Conservation (phyloP, 345 rosid species). For the Clausena lansium region DNA sequence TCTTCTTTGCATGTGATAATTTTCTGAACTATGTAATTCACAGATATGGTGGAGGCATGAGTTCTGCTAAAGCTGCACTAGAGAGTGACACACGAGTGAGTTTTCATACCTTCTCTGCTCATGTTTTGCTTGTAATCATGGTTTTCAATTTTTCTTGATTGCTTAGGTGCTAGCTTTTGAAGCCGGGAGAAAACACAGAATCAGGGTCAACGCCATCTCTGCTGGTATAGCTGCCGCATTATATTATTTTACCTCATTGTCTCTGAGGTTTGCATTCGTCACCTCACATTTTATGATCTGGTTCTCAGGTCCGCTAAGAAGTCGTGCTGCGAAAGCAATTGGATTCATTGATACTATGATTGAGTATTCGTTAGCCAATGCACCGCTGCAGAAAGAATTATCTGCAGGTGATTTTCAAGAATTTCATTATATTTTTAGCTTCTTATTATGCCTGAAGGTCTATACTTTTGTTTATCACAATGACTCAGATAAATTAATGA, state of each 20-base stretch:
- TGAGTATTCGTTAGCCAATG: slow-evolving; percentile 75
- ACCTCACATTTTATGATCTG: background rate
- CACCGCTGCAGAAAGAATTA: slow-evolving; percentile 83
- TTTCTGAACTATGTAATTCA: background rate
- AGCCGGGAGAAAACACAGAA: slow-evolving; percentile 69
- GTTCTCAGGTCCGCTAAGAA: slow-evolving; percentile 58
- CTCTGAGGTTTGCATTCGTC: background rate
- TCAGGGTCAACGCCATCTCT: slow-evolving; percentile 71
- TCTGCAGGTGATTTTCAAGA: slow-evolving; percentile 57
- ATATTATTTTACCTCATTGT: background rate
- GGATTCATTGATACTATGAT: slow-evolving; percentile 85
- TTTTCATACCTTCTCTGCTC: slow-evolving; percentile 2
- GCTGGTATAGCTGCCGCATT: slow-evolving; percentile 40
- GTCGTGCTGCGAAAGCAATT: slow-evolving; percentile 78
- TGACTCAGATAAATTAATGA: slow-evolving; percentile 9
- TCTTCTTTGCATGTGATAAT: background rate
- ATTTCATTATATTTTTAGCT: background rate
- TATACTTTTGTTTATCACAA: background rate
- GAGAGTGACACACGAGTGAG: slow-evolving; percentile 90
- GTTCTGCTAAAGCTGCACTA: slow-evolving; percentile 95
- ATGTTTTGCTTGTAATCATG: background rate
- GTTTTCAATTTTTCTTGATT: background rate
- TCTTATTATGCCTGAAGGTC: background rate
- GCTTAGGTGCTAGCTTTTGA: slow-evolving; percentile 72
- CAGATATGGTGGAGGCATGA: slow-evolving; percentile 99